Conservation (phyloP, 805 yeast species). For the Metahyphopichia silvanorum region DNA sequence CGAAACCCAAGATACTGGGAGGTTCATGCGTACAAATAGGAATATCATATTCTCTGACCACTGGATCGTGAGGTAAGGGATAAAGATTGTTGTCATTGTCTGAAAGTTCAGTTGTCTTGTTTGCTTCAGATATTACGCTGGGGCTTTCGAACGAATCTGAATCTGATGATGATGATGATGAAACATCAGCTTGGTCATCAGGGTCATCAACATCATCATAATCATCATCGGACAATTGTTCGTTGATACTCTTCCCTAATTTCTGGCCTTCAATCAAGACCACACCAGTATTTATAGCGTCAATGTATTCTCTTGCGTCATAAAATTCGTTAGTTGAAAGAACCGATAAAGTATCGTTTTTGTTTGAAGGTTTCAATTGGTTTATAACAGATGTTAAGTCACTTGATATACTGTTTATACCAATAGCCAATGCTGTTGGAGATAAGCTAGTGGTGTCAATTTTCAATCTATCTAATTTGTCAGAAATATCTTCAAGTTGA, state of each 20-base stretch:
- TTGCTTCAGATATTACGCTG: conserved; percentile 2
- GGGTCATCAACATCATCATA: conserved; percentile 16
- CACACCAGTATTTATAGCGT: conserved; percentile 47
- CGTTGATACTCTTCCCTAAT: conserved; percentile 3
- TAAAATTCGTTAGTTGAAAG: conserved; percentile 31
- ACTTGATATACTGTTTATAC: conserved; percentile 10
- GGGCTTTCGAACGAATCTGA: conserved; percentile 3
- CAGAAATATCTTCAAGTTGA: conserved; percentile 17
- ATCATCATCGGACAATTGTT: conserved; percentile 13
- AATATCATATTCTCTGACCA: conserved; percentile 58
- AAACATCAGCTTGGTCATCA: conserved; percentile 16
- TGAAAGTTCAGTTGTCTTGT: conserved; percentile 10
- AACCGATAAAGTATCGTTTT: conserved; percentile 24
- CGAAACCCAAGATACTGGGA: conserved; percentile 74
- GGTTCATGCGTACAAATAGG: conserved; percentile 63
- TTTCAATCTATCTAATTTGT: conserved; percentile 19
- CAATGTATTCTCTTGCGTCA: conserved; percentile 70
- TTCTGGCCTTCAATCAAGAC: conserved; percentile 39
- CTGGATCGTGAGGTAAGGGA: conserved; percentile 57
- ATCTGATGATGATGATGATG: conserved; percentile 6
- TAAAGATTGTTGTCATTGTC: conserved; percentile 42
- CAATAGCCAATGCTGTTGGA: conserved; percentile 2
- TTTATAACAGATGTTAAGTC: conserved; percentile 17
- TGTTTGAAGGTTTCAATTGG: conserved; percentile 8
- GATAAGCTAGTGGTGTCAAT: conserved; percentile 4